Evolutionary conservation across 2,329 filamentous ascomycete species (phyloP).

Genomic region (Mariannaea sp.): DNA sequence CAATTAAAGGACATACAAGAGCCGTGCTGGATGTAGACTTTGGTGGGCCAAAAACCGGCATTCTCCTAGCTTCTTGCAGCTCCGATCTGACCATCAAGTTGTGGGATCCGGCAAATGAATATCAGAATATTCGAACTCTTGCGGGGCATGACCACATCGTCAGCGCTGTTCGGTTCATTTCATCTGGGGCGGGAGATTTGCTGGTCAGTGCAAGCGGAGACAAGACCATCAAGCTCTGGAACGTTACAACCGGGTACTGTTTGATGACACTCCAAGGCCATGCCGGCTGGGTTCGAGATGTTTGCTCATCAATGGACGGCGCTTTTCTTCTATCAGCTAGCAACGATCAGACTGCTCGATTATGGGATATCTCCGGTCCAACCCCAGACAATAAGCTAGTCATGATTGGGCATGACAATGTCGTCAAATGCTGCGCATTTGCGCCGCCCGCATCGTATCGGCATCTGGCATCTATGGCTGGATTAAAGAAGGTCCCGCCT

Average conservation of each 20-base stretch:
- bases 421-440: conserved; percentile 83
- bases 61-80: conserved; percentile 67
- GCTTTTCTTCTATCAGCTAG: conserved; percentile 81
- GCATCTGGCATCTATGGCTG: conserved; percentile 77
- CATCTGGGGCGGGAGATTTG: conserved; percentile 81
- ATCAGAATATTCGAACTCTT: conserved; percentile 92
- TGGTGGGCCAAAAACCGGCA: conserved; percentile 73
- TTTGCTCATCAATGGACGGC: conserved; percentile 81
- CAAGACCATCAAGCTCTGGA: conserved; percentile 86
- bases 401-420: conserved; percentile 84
- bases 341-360: conserved; percentile 77
- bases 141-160: conserved; percentile 93
- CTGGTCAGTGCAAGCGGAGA: conserved; percentile 87
- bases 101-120: conserved; percentile 90
- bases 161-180: conserved; percentile 85
- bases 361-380: conserved; percentile 78
- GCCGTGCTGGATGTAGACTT: conserved; percentile 88
- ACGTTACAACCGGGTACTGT: conserved; percentile 90
- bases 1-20: conserved; percentile 89
- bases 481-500: conserved; percentile 80
- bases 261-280: conserved; percentile 88
- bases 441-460: conserved; percentile 79
- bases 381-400: conserved; percentile 76
- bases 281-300: conserved; percentile 87
- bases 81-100: conserved; percentile 92